phyloP scores from a whole-genome alignment of 306 rosid genomes.

The Benincasa hispida region DNA sequence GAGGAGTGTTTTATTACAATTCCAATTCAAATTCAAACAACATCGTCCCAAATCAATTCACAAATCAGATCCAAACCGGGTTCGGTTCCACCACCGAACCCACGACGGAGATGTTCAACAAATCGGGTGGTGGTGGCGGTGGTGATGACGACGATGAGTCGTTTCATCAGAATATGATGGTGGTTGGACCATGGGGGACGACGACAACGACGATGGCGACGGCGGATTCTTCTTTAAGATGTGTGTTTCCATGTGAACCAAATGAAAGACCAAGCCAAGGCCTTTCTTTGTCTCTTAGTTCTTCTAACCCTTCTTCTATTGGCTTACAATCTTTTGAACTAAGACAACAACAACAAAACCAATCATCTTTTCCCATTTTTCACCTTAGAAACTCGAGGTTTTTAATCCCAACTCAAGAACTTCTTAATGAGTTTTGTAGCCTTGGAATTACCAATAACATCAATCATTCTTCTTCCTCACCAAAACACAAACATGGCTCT shows the following conservation, averaged over 20 bases:
- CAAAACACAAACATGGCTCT: conserved; percentile 21
- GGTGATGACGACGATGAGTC: neutral
- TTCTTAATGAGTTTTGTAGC: conserved; percentile 77
- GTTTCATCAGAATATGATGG: neutral
- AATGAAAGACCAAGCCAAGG: conserved; percentile 90
- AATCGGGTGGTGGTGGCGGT: neutral
- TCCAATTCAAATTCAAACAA: conserved; percentile 24
- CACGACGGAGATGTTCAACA: conserved; percentile 38
- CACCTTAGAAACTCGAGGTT: conserved; percentile 50
- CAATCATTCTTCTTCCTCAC: conserved; percentile 4
- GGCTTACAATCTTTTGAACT: conserved; percentile 70
- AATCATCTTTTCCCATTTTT: conserved; percentile 15
- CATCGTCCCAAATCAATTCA: conserved; percentile 30
- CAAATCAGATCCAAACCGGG: conserved; percentile 48
- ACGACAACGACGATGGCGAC: neutral
- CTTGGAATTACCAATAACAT: conserved; percentile 33
- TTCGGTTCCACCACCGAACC: conserved; percentile 45
- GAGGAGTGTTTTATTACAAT: conserved; percentile 32
- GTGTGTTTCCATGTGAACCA: conserved; percentile 68
- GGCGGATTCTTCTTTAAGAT: conserved; percentile 55
- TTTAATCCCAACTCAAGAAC: conserved; percentile 56
- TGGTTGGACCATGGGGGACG: conserved; percentile 5
- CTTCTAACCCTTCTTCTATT: conserved; percentile 51
- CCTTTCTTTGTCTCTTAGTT: conserved; percentile 73
- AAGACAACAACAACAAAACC: conserved; percentile 20